A percentile compares a stretch with the other conserved stretches of the same genome.
Conservation (phyloP, 805 yeast species). For the Danielia oregonensis region DNA sequence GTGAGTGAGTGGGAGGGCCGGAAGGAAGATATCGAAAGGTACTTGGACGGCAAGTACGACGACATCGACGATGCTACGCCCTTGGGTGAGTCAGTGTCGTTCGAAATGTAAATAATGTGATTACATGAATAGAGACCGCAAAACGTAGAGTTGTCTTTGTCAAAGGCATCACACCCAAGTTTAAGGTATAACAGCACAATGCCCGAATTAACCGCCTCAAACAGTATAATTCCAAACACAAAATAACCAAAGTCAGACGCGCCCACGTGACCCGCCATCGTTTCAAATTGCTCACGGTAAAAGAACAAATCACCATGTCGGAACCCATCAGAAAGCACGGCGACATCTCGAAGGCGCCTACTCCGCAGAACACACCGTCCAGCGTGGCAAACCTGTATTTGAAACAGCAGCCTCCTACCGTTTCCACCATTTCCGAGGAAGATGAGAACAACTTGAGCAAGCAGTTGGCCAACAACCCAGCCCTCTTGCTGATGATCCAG, state of each 20-base stretch:
- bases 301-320: constrained; percentile 50
- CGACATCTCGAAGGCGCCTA: constrained; percentile 88
- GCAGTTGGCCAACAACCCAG: constrained; percentile 73
- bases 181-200: neutral
- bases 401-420: constrained; percentile 55
- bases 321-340: constrained; percentile 80
- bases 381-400: constrained; percentile 73
- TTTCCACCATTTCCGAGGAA: constrained; percentile 63
- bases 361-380: constrained; percentile 98
- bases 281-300: neutral
- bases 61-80: constrained; percentile 11
- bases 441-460: constrained; percentile 30
- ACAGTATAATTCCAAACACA: too few relatives aligned
- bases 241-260: neutral
- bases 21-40: constrained; percentile 51
- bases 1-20: constrained; percentile 60
- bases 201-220: too few relatives aligned
- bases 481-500: constrained; percentile 80
- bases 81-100: constrained; percentile 7
- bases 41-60: constrained; percentile 41
- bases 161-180: neutral
- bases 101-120: constrained; percentile 6
- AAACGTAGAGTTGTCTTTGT: neutral
- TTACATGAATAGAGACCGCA: neutral
- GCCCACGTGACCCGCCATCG: constrained; percentile 5